A percentile compares a stretch with the other conserved stretches of the same genome.
Conservation (phyloP, 306 rosid species). For the Prunus persica region DNA sequence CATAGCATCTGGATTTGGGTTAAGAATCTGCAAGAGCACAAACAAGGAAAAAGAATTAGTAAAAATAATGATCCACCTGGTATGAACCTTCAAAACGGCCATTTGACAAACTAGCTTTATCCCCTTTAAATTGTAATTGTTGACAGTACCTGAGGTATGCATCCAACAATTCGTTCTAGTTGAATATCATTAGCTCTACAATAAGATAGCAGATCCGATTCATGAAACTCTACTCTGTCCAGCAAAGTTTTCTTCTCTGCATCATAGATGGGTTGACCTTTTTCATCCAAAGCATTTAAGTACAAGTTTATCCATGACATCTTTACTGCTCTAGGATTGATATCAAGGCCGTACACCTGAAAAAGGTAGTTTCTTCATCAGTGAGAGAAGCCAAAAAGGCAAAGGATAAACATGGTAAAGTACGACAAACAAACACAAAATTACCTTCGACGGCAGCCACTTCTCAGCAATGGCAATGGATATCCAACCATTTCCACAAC, state of each 20-base stretch:
- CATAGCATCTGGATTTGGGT: constrained; percentile 99
- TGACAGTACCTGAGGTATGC: constrained; percentile 92
- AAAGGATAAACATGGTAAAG: background rate
- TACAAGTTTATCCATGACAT: constrained; percentile 88
- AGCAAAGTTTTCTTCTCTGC: constrained; percentile 73
- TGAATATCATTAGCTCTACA: constrained; percentile 70
- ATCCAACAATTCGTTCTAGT: constrained; percentile 93
- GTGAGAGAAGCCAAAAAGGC: background rate
- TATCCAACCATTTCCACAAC: constrained; percentile 99
- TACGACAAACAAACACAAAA: background rate
- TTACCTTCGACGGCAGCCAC: constrained; percentile 85
- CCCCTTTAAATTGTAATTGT: constrained; percentile 6
- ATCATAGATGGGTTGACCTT: constrained; percentile 73
- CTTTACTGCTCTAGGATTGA: constrained; percentile 90
- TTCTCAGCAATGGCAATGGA: constrained; percentile 96
- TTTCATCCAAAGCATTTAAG: constrained; percentile 81
- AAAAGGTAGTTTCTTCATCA: constrained; percentile 7
- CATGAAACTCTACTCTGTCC: constrained; percentile 94
- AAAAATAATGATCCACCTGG: background rate
- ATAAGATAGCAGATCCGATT: constrained; percentile 86
- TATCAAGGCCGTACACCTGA: constrained; percentile 95
- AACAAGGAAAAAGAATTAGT: background rate
- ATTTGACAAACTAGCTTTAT: background rate
- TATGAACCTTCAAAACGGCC: background rate
- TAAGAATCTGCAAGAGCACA: constrained; percentile 73